Evolutionary conservation across 129 eudicot genomes (phyloP).

Genomic region (Solidago caesia): DNA sequence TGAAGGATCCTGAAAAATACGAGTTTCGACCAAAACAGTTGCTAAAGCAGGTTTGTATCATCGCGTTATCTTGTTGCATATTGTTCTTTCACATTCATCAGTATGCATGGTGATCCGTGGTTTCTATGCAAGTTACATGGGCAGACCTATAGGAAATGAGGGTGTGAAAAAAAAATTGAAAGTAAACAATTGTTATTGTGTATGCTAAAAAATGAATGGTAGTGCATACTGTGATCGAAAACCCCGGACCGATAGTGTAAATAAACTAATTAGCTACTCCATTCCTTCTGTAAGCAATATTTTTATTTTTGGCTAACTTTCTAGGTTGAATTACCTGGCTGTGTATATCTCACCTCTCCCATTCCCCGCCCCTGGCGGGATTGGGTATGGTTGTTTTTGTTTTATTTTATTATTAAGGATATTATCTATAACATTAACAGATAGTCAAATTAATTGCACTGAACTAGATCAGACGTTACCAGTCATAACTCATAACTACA

Average conservation of each 20-base stretch:
- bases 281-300: too few relatives aligned
- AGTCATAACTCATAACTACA: neutral
- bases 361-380: too few relatives aligned
- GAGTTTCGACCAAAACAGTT: conserved; percentile 91
- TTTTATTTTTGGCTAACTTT: too few relatives aligned
- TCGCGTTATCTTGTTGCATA: neutral
- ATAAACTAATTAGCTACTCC: too few relatives aligned
- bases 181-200: neutral
- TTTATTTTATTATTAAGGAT: too few relatives aligned
- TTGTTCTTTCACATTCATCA: neutral
- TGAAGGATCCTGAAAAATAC: conserved; percentile 95
- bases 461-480: neutral
- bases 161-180: neutral
- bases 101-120: neutral
- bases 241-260: too few relatives aligned
- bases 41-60: conserved; percentile 73
- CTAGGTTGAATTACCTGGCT: too few relatives aligned
- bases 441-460: too few relatives aligned
- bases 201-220: neutral
- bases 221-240: neutral
- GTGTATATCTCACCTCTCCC: too few relatives aligned
- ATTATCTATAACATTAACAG: too few relatives aligned
- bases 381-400: too few relatives aligned
- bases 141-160: neutral
- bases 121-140: neutral